Conservation (phyloP, 2,329 filamentous ascomycete species). For the Hypoxylon sp. region DNA sequence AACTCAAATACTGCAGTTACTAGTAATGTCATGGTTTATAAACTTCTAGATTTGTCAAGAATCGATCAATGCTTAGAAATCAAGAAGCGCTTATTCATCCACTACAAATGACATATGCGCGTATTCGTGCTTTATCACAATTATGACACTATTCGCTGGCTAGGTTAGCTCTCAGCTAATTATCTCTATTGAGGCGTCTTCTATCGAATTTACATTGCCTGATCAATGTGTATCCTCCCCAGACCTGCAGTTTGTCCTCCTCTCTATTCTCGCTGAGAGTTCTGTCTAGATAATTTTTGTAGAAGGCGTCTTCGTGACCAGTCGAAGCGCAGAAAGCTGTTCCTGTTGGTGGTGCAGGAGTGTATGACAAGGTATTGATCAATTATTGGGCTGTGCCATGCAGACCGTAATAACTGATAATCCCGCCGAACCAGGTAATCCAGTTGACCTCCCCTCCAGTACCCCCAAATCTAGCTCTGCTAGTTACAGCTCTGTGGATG, state of each 20-base stretch:
- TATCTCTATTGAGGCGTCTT: conserved; percentile 33
- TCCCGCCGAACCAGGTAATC: conserved; percentile 34
- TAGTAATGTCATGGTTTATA: conserved; percentile 6
- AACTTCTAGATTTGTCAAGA: conserved; percentile 26
- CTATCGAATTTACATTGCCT: conserved; percentile 31
- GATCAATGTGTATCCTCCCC: conserved; percentile 41
- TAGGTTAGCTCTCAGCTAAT: conserved; percentile 27
- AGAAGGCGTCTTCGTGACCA: conserved; percentile 37
- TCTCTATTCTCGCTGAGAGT: conserved; percentile 45
- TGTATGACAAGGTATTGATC: conserved; percentile 7
- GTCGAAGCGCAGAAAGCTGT: conserved; percentile 37
- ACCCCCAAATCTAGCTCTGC: conserved; percentile 34
- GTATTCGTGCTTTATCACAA: conserved; percentile 2
- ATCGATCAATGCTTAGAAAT: conserved; percentile 39
- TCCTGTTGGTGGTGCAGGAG: conserved; percentile 20
- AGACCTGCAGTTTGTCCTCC: conserved; percentile 27
- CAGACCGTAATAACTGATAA: conserved; percentile 33
- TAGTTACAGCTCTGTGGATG: conserved; percentile 22
- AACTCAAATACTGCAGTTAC: conserved; percentile 5
- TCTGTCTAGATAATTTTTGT: conserved; percentile 35
- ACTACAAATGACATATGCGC: conserved; percentile 14
- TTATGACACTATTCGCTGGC: neutral
- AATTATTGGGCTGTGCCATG: conserved; percentile 36
- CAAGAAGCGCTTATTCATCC: conserved; percentile 37
- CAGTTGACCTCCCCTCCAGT: conserved; percentile 38